Base-by-base conservation (phyloP, 1,139 yeast genomes). In the Pichia sp. region DNA sequence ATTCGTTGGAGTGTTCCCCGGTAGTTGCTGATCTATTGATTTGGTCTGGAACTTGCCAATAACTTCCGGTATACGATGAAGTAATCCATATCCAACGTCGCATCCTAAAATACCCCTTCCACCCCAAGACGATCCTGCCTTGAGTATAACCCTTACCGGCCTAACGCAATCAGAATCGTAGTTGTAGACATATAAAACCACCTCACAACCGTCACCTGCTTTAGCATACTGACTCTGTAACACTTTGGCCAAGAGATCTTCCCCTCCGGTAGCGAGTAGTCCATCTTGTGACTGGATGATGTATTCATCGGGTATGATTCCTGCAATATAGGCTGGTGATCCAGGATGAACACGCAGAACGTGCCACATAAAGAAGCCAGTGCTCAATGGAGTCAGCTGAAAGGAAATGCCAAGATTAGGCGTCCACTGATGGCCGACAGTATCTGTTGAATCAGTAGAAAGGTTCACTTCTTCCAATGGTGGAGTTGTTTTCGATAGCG, bases 21-120 rank as follows among this genome's bases (percentile, higher is more conserved):
- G 41, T 36, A 45, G 18, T 3, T 23, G 42, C 31, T 50, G 50
- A 25, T 30, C 43, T 21, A 39, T 31, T 23, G 37, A 23, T 34
- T 52, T 45, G 2, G 44, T 36, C 22, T 48, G 41, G 23, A 48
- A 52, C 59, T 79, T 77, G 0, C 83, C 85, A 8, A 76, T 68
- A 6, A 80, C 84, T 54, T 81, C 85, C 1, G 96, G 96, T 18
- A 93, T 71, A 58, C 96, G 74, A 65, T 93, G 98, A 50, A 93
- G 72, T 52, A 87, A 74, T 0, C 98, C 98, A 64, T 90, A 91
- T 0, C 97, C 98, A 10, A 93, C 95, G 60, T 91, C 96, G 69
- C 97, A 91, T 1, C 99, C 99, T 43, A 93, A 72, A 37, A 90
- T 74, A 0, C 96, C 96, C 56, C 74, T 77, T 1, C 87, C 85